These are phyloP conservation scores for Phytophthora aleatoria DNA, from an alignment of 352 stramenopile species.

Conservation along the genomic window DNA sequence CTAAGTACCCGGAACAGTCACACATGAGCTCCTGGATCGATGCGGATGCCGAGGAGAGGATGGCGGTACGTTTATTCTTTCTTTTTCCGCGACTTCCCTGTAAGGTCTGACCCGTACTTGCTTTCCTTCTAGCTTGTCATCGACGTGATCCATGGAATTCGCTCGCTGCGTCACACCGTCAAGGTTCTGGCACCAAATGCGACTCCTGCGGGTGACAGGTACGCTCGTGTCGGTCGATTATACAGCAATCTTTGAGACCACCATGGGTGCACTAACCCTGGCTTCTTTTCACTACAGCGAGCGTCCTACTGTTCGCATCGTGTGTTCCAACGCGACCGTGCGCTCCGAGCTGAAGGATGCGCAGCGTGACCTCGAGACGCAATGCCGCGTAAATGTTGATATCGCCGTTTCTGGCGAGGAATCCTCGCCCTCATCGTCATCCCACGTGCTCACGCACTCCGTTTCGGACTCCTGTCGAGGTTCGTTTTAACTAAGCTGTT, in stretches of 20 bases:
- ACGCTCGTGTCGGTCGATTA: background rate
- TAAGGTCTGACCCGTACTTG: background rate
- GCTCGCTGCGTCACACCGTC: conserved; percentile 90
- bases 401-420: conserved; percentile 14
- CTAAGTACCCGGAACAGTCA: conserved; percentile 85
- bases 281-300: conserved; percentile 13
- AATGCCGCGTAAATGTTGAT: conserved; percentile 46
- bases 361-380: conserved; percentile 49
- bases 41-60: conserved; percentile 83
- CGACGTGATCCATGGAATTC: conserved; percentile 93
- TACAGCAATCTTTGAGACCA: background rate
- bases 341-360: conserved; percentile 41
- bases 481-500: conserved; percentile 20
- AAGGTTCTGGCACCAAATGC: conserved; percentile 70
- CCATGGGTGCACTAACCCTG: conserved; percentile 3
- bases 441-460: conserved; percentile 52
- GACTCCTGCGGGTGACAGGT: conserved; percentile 30
- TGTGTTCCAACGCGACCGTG: conserved; percentile 39
- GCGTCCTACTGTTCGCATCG: conserved; percentile 33
- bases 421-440: conserved; percentile 7
- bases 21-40: conserved; percentile 83
- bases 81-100: background rate
- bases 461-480: conserved; percentile 61
- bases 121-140: conserved; percentile 56
- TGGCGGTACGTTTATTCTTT: conserved; percentile 58